Base-by-base conservation (phyloP, 345 rosid species). In the Dipteronia sinensis region DNA sequence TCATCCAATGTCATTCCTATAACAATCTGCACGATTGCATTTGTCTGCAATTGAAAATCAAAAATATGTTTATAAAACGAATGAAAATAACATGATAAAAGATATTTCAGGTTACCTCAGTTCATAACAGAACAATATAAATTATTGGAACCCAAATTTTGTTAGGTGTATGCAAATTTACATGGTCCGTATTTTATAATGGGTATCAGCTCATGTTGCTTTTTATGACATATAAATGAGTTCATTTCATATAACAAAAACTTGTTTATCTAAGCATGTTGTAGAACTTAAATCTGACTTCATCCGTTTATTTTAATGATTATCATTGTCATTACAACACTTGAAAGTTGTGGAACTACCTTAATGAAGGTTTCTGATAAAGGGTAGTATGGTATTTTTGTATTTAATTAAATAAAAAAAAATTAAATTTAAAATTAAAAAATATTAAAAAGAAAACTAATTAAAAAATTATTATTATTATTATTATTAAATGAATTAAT, bases 1-100 rank as follows among this genome's bases (percentile, higher is more conserved):
- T 88, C 97, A 61, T 92, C 90, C 82, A 92, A 88, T 72, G 93
- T 88, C 89, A 93, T 95, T 74, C 98, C 97, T 4, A 93, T 97
- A 58, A 91, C 74, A 56, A 88, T 75, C 85, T 79, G 79, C 76
- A 92, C 67, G 44, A 72, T 89, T 64, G 89, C 89, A 11, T 89
- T 86, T 70, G 76, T 78, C 98, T 92, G 88, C 84, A 81, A 76
- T 86, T 77, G 64, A 69, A 2, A 56, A 49, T 67, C 31, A 56
- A 58, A 55, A 64, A 23, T 19, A 53, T 42, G 22, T 19, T 49
- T 73, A 3, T 34, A 74, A 53, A 62, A 74, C 49, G 8, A 29
- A 44, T 29, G 16, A 64, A 25, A 42, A 34, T 4, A 7, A 27
- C 27, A 72, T 11, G 11, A 67, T 11, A 20, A 56, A 71, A 67